Evolutionary conservation across 495 filamentous ascomycete species (phyloP).

Genomic region (Beverwykella pulmonaria): DNA sequence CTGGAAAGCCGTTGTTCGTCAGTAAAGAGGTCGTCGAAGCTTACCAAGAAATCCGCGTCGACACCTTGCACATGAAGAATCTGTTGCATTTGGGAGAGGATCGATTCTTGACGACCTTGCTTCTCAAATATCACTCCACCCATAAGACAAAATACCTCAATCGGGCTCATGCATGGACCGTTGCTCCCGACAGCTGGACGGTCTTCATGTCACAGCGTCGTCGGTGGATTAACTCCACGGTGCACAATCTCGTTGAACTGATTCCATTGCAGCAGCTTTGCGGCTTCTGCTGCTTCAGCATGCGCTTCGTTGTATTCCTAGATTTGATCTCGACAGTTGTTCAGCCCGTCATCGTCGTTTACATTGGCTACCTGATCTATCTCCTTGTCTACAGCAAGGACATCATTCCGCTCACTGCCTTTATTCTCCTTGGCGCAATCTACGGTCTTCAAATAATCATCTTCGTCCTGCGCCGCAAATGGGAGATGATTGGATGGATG

Average conservation of each 20-base stretch:
- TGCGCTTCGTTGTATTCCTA: slow-evolving; percentile 96
- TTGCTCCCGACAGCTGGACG: slow-evolving; percentile 88
- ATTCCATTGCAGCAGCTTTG: slow-evolving; percentile 92
- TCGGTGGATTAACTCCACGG: slow-evolving; percentile 99
- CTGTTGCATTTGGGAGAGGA: slow-evolving; percentile 92
- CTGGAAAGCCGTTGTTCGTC: slow-evolving; percentile 93
- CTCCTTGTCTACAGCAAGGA: slow-evolving; percentile 62
- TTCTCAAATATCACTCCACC: slow-evolving; percentile 87
- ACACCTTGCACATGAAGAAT: slow-evolving; percentile 99
- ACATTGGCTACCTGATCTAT: slow-evolving; percentile 86
- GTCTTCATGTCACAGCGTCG: slow-evolving; percentile 98
- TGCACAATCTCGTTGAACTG: slow-evolving; percentile 96
- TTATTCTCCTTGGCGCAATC: slow-evolving; percentile 87
- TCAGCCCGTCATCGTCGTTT: slow-evolving; percentile 88
- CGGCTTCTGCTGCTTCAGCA: slow-evolving; percentile 99
- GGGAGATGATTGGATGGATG: slow-evolving; percentile 99
- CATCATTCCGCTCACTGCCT: slow-evolving; percentile 77
- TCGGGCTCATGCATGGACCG: slow-evolving; percentile 89
- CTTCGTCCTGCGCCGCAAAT: slow-evolving; percentile 92
- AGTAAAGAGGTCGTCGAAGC: slow-evolving; percentile 83
- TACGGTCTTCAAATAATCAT: slow-evolving; percentile 98
- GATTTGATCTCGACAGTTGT: slow-evolving; percentile 90
- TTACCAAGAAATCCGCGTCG: slow-evolving; percentile 90
- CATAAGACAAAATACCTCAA: slow-evolving; percentile 99
- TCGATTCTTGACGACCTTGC: slow-evolving; percentile 92